These are phyloP conservation scores for Solanum medicagineum DNA, from an alignment of 257 asterid genomes.

Conservation along the genomic window DNA sequence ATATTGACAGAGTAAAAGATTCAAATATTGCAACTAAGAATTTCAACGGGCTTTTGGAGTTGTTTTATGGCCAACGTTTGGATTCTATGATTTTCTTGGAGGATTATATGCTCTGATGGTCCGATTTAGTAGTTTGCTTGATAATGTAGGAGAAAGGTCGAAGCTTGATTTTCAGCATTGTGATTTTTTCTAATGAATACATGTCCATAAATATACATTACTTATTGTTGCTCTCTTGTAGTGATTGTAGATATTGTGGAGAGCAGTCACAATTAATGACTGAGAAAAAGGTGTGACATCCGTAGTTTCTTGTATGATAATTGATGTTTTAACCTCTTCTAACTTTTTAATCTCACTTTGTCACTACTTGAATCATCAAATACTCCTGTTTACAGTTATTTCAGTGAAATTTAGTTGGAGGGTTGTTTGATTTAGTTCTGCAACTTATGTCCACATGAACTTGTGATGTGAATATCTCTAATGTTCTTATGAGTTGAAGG, in stretches of 20 bases:
- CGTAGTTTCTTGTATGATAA: not conserved
- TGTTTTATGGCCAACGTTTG: not conserved
- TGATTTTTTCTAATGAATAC: not conserved
- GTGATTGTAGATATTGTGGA: not conserved
- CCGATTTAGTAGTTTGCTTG: not conserved
- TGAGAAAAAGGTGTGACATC: not conserved
- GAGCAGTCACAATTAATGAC: not conserved
- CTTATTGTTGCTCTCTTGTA: not conserved
- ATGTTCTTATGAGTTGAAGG: not conserved
- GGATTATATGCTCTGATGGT: not conserved
- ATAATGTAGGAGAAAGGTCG: not conserved
- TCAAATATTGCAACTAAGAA: not conserved
- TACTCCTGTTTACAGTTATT: not conserved
- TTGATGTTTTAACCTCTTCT: not conserved
- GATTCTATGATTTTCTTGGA: not conserved
- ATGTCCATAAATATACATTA: not conserved
- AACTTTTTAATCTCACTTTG: not conserved
- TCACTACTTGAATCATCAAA: not conserved
- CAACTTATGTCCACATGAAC: not conserved
- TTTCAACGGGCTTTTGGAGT: not conserved
- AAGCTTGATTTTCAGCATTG: not conserved
- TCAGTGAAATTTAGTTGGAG: not conserved
- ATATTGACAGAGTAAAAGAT: not conserved
- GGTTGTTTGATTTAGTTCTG: not conserved
- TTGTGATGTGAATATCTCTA: not conserved